A percentile compares a stretch with the other conserved stretches of the same genome.
These are phyloP conservation scores for Rhizopus microsporus DNA, from an alignment of 371 early-diverging fungal species.

Conservation along the genomic window DNA sequence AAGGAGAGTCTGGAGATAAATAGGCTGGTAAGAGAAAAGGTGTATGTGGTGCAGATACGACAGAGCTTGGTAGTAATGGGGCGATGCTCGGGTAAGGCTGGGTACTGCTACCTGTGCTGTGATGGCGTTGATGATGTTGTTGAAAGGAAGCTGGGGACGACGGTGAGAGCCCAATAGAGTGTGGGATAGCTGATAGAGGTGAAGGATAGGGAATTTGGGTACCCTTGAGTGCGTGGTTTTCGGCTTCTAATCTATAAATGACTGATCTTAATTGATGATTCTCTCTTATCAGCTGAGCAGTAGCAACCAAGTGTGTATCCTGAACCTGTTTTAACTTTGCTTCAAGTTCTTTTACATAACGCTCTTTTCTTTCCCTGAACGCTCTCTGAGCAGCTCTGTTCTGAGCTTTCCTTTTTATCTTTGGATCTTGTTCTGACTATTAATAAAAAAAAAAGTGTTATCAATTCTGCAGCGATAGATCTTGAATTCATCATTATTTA, in stretches of 20 bases:
- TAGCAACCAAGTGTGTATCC: constrained; percentile 42
- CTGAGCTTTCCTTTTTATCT: constrained; percentile 71
- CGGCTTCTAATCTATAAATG: constrained; percentile 40
- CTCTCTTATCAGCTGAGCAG: constrained; percentile 39
- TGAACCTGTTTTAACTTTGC: constrained; percentile 59
- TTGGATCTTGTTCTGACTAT: constrained; percentile 47
- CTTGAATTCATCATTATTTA: constrained; percentile 4
- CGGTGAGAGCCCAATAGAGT: no score
- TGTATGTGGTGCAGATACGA: constrained; percentile 1
- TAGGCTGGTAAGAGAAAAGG: constrained; percentile 12
- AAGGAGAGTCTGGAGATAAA: constrained; percentile 1
- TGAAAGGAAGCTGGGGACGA: constrained; percentile 14
- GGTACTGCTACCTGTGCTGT: neutral
- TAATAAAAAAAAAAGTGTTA: neutral
- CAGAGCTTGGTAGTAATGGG: constrained; percentile 9
- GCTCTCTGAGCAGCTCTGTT: constrained; percentile 80
- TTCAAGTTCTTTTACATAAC: constrained; percentile 69
- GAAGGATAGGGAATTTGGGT: constrained; percentile 11
- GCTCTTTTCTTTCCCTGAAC: constrained; percentile 74
- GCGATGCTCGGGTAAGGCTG: constrained; percentile 17
- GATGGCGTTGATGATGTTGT: constrained; percentile 7
- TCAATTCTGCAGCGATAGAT: neutral
- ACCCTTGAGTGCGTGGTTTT: constrained; percentile 43
- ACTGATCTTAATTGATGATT: constrained; percentile 41
- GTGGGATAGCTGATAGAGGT: constrained; percentile 15